phyloP scores from a whole-genome alignment of 1,139 yeast species.

The Geotrichum bryndzae region DNA sequence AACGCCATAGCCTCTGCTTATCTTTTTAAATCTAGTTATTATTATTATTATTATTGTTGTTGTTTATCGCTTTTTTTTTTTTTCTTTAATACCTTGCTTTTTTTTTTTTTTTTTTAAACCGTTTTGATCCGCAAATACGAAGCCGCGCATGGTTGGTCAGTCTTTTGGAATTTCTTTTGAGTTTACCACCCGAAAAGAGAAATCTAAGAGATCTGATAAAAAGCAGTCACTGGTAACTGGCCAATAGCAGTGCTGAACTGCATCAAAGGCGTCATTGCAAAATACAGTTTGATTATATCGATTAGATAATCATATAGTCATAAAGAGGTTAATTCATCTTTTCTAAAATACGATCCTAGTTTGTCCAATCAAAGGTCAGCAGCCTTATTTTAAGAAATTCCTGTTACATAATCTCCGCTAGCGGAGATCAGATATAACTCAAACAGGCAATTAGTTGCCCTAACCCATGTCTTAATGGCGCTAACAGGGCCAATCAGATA shows the following conservation, averaged over 20 bases:
- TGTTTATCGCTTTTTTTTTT: neutral
- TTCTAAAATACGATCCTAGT: neutral
- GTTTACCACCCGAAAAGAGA: neutral
- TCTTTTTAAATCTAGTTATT: too few relatives aligned
- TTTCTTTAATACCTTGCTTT: neutral
- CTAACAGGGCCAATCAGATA: neutral
- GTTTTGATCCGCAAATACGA: neutral
- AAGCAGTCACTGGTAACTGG: neutral
- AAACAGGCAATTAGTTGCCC: neutral
- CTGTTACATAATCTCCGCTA: neutral
- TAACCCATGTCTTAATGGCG: neutral
- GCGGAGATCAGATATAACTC: neutral
- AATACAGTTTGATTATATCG: neutral
- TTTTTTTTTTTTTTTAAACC: neutral
- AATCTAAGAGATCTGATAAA: neutral
- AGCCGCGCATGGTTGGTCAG: neutral
- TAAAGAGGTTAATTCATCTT: neutral
- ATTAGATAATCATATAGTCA: neutral
- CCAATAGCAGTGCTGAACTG: neutral
- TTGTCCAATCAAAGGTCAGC: neutral
- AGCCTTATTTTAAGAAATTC: neutral
- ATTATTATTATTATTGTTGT: too few relatives aligned
- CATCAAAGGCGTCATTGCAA: neutral
- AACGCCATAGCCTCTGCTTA: too few relatives aligned
- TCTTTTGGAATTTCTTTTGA: neutral